Evolutionary conservation across 768 basidiomycete genomes (phyloP).

Genomic region (Ephemerocybe angulata): DNA sequence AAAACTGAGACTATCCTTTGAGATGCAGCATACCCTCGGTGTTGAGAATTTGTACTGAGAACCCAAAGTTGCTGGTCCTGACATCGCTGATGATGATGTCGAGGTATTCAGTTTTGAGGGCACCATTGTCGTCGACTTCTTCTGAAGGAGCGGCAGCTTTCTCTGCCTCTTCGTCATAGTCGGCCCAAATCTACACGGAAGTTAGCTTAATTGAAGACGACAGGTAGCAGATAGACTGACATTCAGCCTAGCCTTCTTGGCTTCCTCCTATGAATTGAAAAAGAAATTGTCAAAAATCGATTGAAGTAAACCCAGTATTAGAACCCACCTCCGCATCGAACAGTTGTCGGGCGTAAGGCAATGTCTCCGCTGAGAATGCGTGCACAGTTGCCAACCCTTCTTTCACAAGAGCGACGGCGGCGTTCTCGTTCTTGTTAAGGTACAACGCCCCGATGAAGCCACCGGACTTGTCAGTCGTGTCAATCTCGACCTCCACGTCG

Average conservation of each 20-base stretch:
- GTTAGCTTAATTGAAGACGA: neutral
- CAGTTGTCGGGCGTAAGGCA: constrained; percentile 77
- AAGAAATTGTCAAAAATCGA: too few relatives aligned
- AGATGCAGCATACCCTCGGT: constrained; percentile 66
- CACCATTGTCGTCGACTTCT: constrained; percentile 42
- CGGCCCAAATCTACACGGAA: constrained; percentile 73
- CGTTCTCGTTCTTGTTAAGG: constrained; percentile 82
- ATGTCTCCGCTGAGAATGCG: constrained; percentile 77
- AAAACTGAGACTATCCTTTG: neutral
- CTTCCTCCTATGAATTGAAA: constrained; percentile 63
- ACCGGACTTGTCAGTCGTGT: constrained; percentile 87
- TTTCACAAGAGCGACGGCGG: constrained; percentile 73
- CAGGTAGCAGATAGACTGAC: constrained; percentile 40
- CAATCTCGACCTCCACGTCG: constrained; percentile 91
- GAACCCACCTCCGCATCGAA: constrained; percentile 73
- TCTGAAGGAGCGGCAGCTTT: constrained; percentile 33
- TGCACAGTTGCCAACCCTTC: constrained; percentile 91
- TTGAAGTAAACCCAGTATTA: too few relatives aligned
- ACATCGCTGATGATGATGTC: constrained; percentile 93
- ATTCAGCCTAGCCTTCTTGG: constrained; percentile 74
- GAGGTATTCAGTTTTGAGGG: constrained; percentile 80
- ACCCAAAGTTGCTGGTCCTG: constrained; percentile 70
- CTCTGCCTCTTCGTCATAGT: constrained; percentile 74
- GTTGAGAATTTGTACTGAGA: constrained; percentile 92
- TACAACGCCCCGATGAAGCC: constrained; percentile 92